Evolutionary conservation across 208 protist species (phyloP).

Genomic region (Vickermania ingenoplastis): DNA sequence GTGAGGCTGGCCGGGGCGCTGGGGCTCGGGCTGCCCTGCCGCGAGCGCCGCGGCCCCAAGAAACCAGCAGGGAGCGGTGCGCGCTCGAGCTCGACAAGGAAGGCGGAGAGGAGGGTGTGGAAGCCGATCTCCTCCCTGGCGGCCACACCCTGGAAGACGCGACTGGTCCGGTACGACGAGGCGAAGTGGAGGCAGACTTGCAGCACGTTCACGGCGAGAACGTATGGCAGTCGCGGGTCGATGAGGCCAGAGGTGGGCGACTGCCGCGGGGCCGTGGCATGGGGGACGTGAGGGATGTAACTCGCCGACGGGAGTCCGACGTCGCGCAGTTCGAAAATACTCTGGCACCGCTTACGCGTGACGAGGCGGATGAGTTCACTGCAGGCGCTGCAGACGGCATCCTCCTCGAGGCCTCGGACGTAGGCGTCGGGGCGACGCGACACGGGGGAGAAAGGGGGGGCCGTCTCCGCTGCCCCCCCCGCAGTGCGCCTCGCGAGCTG

Average conservation of each 20-base stretch:
- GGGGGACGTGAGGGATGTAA: constrained; percentile 2
- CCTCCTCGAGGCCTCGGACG: constrained; percentile 8
- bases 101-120: neutral
- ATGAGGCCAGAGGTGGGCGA: constrained; percentile 6
- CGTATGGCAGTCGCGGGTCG: constrained; percentile 19
- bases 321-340: neutral
- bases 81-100: neutral
- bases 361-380: constrained; percentile 51
- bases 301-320: neutral
- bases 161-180: constrained; percentile 26
- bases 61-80: neutral
- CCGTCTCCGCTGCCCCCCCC: neutral
- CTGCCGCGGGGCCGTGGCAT: neutral
- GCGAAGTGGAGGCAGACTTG: constrained; percentile 33
- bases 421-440: neutral
- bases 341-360: constrained; percentile 19
- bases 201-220: constrained; percentile 35
- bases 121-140: neutral
- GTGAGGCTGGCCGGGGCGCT: no score
- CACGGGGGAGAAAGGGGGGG: neutral
- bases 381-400: constrained; percentile 35
- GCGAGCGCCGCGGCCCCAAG: no score
- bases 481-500: neutral
- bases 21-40: no score
- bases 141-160: constrained; percentile 22